These are phyloP conservation scores for Ogataea nitratoaversa DNA, from an alignment of 805 yeast genomes.

Conservation along the genomic window DNA sequence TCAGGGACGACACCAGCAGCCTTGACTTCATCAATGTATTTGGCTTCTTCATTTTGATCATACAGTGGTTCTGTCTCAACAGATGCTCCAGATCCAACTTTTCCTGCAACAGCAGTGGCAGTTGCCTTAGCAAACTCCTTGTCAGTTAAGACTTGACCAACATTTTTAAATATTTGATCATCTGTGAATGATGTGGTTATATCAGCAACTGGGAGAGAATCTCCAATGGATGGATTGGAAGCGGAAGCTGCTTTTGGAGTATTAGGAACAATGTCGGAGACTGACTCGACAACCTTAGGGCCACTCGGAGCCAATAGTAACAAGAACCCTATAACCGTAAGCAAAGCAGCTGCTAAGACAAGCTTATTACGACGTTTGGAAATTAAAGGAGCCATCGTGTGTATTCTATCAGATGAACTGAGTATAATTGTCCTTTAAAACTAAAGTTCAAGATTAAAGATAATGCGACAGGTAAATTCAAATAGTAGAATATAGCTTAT, in stretches of 20 bases:
- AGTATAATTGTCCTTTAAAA: too few relatives aligned
- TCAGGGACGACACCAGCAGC: constrained; percentile 11
- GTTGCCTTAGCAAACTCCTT: neutral
- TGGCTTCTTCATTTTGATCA: constrained; percentile 13
- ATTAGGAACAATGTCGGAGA: constrained; percentile 6
- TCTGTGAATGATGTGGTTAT: too few relatives aligned
- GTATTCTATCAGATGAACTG: too few relatives aligned
- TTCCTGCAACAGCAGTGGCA: constrained; percentile 8
- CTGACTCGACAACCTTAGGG: constrained; percentile 10
- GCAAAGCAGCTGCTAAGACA: constrained; percentile 38
- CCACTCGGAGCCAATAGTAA: constrained; percentile 37
- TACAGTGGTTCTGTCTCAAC: constrained; percentile 4
- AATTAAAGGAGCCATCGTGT: constrained; percentile 19
- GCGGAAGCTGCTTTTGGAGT: neutral
- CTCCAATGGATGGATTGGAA: neutral
- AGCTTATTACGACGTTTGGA: constrained; percentile 50
- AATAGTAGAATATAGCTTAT: too few relatives aligned
- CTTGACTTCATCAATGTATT: constrained; percentile 9
- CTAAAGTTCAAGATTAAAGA: too few relatives aligned
- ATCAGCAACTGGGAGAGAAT: too few relatives aligned
- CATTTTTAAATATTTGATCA: too few relatives aligned
- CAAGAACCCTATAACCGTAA: constrained; percentile 47
- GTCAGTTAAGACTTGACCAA: too few relatives aligned
- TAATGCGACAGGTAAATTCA: too few relatives aligned
- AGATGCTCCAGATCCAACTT: neutral